Evolutionary conservation across 2,329 filamentous ascomycete genomes (phyloP).

Genomic region (Fusarium transvaalense): DNA sequence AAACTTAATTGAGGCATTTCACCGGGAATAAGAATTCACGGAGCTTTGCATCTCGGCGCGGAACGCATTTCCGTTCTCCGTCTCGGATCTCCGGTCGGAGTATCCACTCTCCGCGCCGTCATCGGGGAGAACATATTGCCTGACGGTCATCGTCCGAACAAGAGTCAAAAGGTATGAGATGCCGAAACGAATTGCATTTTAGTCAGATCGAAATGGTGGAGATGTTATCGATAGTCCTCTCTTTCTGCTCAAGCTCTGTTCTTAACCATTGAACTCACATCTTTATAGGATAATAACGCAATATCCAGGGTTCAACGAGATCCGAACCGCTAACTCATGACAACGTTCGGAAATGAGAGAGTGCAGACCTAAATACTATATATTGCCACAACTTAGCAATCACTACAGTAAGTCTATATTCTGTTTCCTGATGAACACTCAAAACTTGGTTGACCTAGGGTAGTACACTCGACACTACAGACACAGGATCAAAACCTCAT

Average conservation of each 20-base stretch:
- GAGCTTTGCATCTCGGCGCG: constrained; percentile 44
- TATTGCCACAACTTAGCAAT: not conserved
- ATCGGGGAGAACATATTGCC: constrained; percentile 39
- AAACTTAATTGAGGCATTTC: constrained; percentile 20
- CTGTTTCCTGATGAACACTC: not conserved
- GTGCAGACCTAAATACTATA: not conserved
- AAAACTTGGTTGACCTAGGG: not conserved
- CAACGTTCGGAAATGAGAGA: not conserved
- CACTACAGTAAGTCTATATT: not conserved
- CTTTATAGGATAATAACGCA: too few relatives aligned
- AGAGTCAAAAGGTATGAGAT: constrained; percentile 25
- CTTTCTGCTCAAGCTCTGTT: too few relatives aligned
- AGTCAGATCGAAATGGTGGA: not conserved
- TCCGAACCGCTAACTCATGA: too few relatives aligned
- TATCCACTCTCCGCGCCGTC: constrained; percentile 46
- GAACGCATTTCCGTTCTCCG: constrained; percentile 46
- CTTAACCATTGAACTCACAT: not conserved
- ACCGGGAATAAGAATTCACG: constrained; percentile 28
- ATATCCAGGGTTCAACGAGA: too few relatives aligned
- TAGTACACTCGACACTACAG: not conserved
- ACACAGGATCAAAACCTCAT: not conserved
- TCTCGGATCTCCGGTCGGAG: constrained; percentile 46
- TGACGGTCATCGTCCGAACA: constrained; percentile 15
- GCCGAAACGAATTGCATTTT: constrained; percentile 1
- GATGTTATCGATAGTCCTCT: too few relatives aligned